Evolutionary conservation across 192 early-diverging fungal species (phyloP).

Genomic region (Obelidium mucronatum): DNA sequence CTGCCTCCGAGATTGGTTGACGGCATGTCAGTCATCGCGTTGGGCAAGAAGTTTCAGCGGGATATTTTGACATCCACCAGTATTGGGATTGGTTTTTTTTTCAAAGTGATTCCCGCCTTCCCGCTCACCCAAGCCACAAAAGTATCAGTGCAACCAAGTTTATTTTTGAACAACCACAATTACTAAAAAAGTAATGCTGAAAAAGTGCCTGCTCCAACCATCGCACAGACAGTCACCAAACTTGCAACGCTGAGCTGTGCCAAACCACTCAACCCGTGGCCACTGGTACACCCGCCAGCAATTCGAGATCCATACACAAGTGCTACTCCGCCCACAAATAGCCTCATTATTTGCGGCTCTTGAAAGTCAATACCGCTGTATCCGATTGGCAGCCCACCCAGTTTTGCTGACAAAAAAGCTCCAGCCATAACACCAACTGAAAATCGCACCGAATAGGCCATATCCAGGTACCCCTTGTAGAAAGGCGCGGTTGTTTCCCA

Average conservation of each 20-base stretch:
- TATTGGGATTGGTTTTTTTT: background rate
- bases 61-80: too few relatives aligned
- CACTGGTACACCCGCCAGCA: slow-evolving; percentile 48
- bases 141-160: background rate
- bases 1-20: background rate
- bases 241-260: slow-evolving; percentile 36
- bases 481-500: slow-evolving; percentile 33
- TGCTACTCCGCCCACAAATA: slow-evolving; percentile 33
- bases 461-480: slow-evolving; percentile 16
- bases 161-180: background rate
- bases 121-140: background rate
- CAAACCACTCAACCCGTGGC: slow-evolving; percentile 48
- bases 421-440: slow-evolving; percentile 34
- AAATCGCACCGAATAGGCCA: slow-evolving; percentile 4
- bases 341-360: background rate
- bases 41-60: background rate
- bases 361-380: background rate
- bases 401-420: slow-evolving; percentile 13
- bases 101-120: background rate
- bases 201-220: slow-evolving; percentile 43
- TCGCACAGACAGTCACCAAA: slow-evolving; percentile 37
- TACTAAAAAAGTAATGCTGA: background rate
- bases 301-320: slow-evolving; percentile 41
- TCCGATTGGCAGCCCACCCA: slow-evolving; percentile 5
- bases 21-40: background rate